These are phyloP conservation scores for Globisporangium rhizosaccharum DNA, from an alignment of 352 stramenopile genomes.

Conservation along the genomic window DNA sequence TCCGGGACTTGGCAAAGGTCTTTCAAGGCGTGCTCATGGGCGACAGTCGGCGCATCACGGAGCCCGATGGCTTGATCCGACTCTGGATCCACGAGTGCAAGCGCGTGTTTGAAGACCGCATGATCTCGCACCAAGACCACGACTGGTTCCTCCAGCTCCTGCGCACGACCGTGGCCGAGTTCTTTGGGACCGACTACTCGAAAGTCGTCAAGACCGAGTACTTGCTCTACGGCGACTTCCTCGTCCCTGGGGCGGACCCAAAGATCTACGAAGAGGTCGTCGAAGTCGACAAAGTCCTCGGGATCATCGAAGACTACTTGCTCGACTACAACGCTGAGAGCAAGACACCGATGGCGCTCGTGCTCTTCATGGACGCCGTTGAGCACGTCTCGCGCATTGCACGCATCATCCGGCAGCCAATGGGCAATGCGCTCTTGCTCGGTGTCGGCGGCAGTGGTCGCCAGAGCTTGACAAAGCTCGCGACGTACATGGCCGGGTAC, in stretches of 20 bases:
- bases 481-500: slow-evolving; percentile 92
- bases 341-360: slow-evolving; percentile 88
- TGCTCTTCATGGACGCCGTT: slow-evolving; percentile 85
- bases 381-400: slow-evolving; percentile 84
- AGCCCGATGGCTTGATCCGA: slow-evolving; percentile 64
- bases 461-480: slow-evolving; percentile 90
- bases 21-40: slow-evolving; percentile 91
- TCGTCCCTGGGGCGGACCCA: slow-evolving; percentile 75
- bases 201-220: slow-evolving; percentile 72
- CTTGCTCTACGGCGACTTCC: slow-evolving; percentile 75
- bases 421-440: slow-evolving; percentile 89
- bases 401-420: slow-evolving; percentile 74
- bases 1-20: slow-evolving; percentile 92
- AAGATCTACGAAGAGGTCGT: slow-evolving; percentile 87
- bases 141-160: slow-evolving; percentile 86
- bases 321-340: slow-evolving; percentile 90
- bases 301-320: slow-evolving; percentile 86
- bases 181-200: slow-evolving; percentile 81
- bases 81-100: slow-evolving; percentile 93
- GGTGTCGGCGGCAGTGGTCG: slow-evolving; percentile 91
- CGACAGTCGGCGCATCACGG: slow-evolving; percentile 62
- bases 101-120: slow-evolving; percentile 93
- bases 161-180: slow-evolving; percentile 52
- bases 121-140: slow-evolving; percentile 89
- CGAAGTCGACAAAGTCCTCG: slow-evolving; percentile 80